Conservation (phyloP, 2,329 filamentous ascomycete species). For the Cladophialophora yegresii region DNA sequence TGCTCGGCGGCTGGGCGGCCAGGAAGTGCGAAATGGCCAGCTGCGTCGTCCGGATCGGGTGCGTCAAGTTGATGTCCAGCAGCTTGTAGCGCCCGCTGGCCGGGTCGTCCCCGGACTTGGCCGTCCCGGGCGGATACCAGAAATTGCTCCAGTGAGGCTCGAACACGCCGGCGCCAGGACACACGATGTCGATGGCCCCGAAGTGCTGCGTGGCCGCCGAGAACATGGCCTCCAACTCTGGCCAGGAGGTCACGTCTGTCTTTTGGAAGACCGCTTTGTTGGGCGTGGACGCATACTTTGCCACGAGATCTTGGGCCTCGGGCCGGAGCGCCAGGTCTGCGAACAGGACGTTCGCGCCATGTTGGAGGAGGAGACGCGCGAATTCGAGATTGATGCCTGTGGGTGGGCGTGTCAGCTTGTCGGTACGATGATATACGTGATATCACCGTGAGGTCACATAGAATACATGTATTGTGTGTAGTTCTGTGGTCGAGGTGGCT, state of each 20-base stretch:
- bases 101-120: slow-evolving; percentile 46
- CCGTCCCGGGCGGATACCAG: slow-evolving; percentile 52
- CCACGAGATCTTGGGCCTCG: slow-evolving; percentile 47
- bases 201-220: slow-evolving; percentile 52
- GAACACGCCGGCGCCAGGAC: slow-evolving; percentile 49
- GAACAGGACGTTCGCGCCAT: slow-evolving; percentile 51
- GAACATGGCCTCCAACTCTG: slow-evolving; percentile 54
- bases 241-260: slow-evolving; percentile 55
- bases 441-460: background rate
- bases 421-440: no score
- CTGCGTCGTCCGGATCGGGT: slow-evolving; percentile 56
- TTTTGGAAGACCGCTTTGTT: slow-evolving; percentile 48
- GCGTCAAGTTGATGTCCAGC: slow-evolving; percentile 56
- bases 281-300: slow-evolving; percentile 41
- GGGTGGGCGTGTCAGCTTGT: background rate
- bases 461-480: no score
- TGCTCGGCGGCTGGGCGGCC: slow-evolving; percentile 35
- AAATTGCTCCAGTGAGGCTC: slow-evolving; percentile 52
- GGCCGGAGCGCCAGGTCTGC: slow-evolving; percentile 50
- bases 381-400: slow-evolving; percentile 52
- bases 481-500: background rate
- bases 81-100: slow-evolving; percentile 47
- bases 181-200: slow-evolving; percentile 51
- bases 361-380: slow-evolving; percentile 47
- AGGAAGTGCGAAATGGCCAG: slow-evolving; percentile 55